These are phyloP conservation scores for Cladophialophora immunda DNA, from an alignment of 2,329 filamentous ascomycete genomes.

Conservation along the genomic window DNA sequence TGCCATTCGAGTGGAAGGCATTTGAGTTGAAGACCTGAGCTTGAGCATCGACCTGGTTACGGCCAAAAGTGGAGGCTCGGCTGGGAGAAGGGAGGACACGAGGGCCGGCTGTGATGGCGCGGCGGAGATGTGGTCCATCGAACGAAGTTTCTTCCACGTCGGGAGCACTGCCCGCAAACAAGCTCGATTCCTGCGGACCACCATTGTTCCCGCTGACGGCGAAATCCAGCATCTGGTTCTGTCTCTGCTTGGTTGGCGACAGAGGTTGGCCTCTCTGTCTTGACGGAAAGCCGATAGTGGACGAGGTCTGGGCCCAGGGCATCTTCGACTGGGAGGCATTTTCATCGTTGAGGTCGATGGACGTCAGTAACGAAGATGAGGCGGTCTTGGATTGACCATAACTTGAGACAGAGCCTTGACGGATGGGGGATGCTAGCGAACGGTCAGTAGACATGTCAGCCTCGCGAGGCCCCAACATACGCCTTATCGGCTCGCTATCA, in stretches of 20 bases:
- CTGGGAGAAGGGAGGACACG: slow-evolving; percentile 29
- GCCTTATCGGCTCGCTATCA: slow-evolving; percentile 58
- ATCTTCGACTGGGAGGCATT: slow-evolving; percentile 27
- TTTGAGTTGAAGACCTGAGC: slow-evolving; percentile 19
- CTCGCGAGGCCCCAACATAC: slow-evolving; percentile 47
- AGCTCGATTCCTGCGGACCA: slow-evolving; percentile 20
- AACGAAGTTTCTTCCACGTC: slow-evolving; percentile 31
- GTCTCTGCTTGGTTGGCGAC: slow-evolving; percentile 32
- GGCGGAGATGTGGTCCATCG: slow-evolving; percentile 28
- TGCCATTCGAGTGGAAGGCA: slow-evolving; percentile 24
- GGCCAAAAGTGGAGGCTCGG: slow-evolving; percentile 12
- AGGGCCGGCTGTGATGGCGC: slow-evolving; percentile 19
- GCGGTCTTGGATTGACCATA: slow-evolving; percentile 16
- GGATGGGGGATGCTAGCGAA: slow-evolving; percentile 28
- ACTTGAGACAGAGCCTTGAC: slow-evolving; percentile 29
- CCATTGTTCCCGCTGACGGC: slow-evolving; percentile 4
- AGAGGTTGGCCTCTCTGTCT: slow-evolving; percentile 30
- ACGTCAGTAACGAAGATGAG: slow-evolving; percentile 22
- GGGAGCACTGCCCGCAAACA: slow-evolving; percentile 35
- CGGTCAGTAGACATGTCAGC: slow-evolving; percentile 17
- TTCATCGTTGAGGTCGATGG: slow-evolving; percentile 27
- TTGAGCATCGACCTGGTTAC: slow-evolving; percentile 22
- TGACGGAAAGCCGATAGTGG: slow-evolving; percentile 18
- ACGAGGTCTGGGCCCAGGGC: slow-evolving; percentile 24
- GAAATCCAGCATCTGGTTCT: slow-evolving; percentile 27